Conservation (phyloP, 257 asterid species). For the Henckelia pumila region DNA sequence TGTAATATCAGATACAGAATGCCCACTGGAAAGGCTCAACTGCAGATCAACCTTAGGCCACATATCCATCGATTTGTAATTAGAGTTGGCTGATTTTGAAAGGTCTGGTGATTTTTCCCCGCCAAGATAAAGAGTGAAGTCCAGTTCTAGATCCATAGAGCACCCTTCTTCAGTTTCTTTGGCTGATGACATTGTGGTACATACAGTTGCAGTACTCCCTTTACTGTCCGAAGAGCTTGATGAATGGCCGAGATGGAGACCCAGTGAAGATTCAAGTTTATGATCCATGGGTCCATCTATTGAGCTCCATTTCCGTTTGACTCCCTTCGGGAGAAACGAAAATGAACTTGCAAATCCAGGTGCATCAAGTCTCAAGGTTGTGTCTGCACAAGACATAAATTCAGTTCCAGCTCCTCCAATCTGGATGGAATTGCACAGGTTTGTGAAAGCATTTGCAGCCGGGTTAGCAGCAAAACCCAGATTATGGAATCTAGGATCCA, state of each 20-base stretch:
- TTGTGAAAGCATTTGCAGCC: slow-evolving; percentile 52
- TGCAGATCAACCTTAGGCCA: slow-evolving; percentile 75
- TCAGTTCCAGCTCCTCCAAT: slow-evolving; percentile 43
- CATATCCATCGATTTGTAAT: slow-evolving; percentile 32
- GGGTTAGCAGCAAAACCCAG: slow-evolving; percentile 76
- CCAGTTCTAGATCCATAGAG: slow-evolving; percentile 92
- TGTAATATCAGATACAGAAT: slow-evolving; percentile 67
- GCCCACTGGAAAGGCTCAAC: slow-evolving; percentile 65
- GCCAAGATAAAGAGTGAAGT: slow-evolving; percentile 76
- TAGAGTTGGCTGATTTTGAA: slow-evolving; percentile 39
- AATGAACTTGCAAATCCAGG: slow-evolving; percentile 44
- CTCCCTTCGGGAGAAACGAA: slow-evolving; percentile 47
- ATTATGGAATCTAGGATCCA: slow-evolving; percentile 72
- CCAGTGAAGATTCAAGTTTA: slow-evolving; percentile 43
- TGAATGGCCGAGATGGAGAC: slow-evolving; percentile 74
- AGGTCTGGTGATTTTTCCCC: slow-evolving; percentile 55
- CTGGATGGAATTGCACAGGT: slow-evolving; percentile 55
- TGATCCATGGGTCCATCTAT: slow-evolving; percentile 38
- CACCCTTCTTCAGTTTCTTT: slow-evolving; percentile 78
- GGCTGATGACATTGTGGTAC: slow-evolving; percentile 83
- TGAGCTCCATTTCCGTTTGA: slow-evolving; percentile 70
- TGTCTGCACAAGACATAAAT: slow-evolving; percentile 52
- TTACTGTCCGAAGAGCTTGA: slow-evolving; percentile 94
- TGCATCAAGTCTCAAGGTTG: slow-evolving; percentile 72
- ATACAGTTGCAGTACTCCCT: slow-evolving; percentile 85